Evolutionary conservation across 345 rosid genomes (phyloP), one percentile per base, ranked within the genome.

Genomic region (Eutrema heterophyllum): DNA sequence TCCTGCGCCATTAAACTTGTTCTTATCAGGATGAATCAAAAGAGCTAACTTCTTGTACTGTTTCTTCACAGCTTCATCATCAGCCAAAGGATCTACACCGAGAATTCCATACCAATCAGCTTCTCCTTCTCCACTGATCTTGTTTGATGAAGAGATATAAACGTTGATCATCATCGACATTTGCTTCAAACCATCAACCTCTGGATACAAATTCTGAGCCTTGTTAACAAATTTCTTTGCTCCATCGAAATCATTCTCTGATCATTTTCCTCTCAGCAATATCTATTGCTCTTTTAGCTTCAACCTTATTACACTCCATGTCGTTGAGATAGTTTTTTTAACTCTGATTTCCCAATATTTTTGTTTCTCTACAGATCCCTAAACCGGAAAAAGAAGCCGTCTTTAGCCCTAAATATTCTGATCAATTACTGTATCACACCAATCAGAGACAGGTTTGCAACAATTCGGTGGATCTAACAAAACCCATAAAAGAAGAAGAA

Each of bases 21-120:
- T 92, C 78, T 90, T 92, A 68, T 92, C 96, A 2, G 98, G 98
- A 64, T 88, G 97, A 66, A 90, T 87, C 75, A 82, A 71, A 70
- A 88, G 73, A 45, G 86, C 91, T 43, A 89, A 81, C 84, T 82
- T 89, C 70, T 82, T 80, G 64, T 84, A 91, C 45, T 89, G 92
- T 78, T 82, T 89, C 79, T 77, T 85, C 4, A 86, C 58, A 1
- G 77, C 64, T 11, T 86, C 92, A 36, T 86, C 93, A 78, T 86
- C 86, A 74, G 83, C 88, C 65, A 48, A 80, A n/a, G 91, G 84
- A 64, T 75, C 83, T 8, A 79, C 81, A 54, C 92, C 86, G 15
- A 89, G 87, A 35, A 89, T 56, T 46, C 86, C 85, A 11, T 87
- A 87, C 97, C 97, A 91, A 77, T 89, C 89, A 16, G 67, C 58